Percentiles rank a stretch among this genome's conserved stretches.
Conservation (phyloP, 2,329 filamentous ascomycete genomes). For the Hypoxylon sp. region DNA sequence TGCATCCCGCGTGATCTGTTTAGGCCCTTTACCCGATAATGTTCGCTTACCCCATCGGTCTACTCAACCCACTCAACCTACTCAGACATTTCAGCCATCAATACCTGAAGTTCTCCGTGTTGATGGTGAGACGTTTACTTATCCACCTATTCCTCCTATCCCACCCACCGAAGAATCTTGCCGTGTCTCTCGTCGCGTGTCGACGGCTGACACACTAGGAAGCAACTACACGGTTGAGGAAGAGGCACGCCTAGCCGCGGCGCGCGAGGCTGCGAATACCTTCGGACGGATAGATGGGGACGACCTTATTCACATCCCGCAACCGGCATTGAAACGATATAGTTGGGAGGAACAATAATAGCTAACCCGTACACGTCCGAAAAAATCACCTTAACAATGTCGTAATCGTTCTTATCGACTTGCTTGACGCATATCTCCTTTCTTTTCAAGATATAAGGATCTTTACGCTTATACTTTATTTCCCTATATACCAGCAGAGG, state of each 20-base stretch:
- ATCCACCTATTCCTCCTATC: slow-evolving; percentile 49
- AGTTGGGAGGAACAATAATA: slow-evolving; percentile 54
- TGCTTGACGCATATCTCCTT: slow-evolving; percentile 35
- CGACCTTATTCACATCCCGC: slow-evolving; percentile 55
- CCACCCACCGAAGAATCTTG: slow-evolving; percentile 47
- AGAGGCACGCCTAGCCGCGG: slow-evolving; percentile 55
- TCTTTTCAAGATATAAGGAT: slow-evolving; percentile 4
- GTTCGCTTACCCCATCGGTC: slow-evolving; percentile 58
- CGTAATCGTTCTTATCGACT: slow-evolving; percentile 29
- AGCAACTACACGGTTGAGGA: slow-evolving; percentile 72
- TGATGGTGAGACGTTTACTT: slow-evolving; percentile 47
- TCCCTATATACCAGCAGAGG: slow-evolving; percentile 47
- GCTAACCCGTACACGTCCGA: not conserved
- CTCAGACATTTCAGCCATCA: slow-evolving; percentile 27
- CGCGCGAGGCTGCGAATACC: slow-evolving; percentile 22
- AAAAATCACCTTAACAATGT: slow-evolving; percentile 8
- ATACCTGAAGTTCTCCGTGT: slow-evolving; percentile 49
- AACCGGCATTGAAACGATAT: slow-evolving; percentile 53
- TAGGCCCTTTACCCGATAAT: slow-evolving; percentile 68
- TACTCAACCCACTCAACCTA: slow-evolving; percentile 4
- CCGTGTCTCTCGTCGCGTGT: slow-evolving; percentile 47
- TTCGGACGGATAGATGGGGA: slow-evolving; percentile 52
- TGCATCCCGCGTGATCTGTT: slow-evolving; percentile 66
- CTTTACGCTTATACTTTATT: slow-evolving; percentile 18
- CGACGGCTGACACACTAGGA: slow-evolving; percentile 63